Percentiles rank a stretch among this genome's conserved stretches.
phyloP scores from a whole-genome alignment of 768 basidiomycete genomes.

The Rubroboletus pulcherrimus region DNA sequence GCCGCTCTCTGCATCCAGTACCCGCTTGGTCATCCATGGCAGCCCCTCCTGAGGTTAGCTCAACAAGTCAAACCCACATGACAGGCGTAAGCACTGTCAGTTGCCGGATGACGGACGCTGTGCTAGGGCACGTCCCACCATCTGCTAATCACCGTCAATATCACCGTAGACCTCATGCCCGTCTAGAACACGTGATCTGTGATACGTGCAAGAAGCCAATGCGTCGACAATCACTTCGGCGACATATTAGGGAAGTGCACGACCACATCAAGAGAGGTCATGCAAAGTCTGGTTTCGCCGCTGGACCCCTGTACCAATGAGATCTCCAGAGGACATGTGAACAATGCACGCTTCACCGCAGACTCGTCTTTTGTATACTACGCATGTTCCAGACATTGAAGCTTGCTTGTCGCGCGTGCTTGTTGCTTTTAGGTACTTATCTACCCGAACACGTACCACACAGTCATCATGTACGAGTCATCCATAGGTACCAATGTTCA shows the following conservation, averaged over 20 bases:
- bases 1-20: not conserved
- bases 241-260: conserved; percentile 23
- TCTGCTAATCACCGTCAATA: not conserved
- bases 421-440: not conserved
- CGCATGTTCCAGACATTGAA: not conserved
- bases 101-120: not conserved
- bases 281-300: not conserved
- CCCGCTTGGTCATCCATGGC: not conserved
- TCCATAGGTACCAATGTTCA: not conserved
- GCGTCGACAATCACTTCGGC: conserved; percentile 14
- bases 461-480: not conserved
- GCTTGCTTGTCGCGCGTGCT: not conserved
- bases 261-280: conserved; percentile 14
- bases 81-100: not conserved
- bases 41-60: not conserved
- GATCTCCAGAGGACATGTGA: conserved; percentile 3
- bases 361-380: not conserved
- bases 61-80: not conserved
- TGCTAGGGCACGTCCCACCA: conserved; percentile 4
- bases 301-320: not conserved
- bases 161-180: not conserved
- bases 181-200: not conserved
- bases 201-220: conserved; percentile 12
- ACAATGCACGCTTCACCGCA: not conserved
- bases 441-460: not conserved